Conservation (phyloP, 495 filamentous ascomycete species). For the Podospora fimiseda region DNA sequence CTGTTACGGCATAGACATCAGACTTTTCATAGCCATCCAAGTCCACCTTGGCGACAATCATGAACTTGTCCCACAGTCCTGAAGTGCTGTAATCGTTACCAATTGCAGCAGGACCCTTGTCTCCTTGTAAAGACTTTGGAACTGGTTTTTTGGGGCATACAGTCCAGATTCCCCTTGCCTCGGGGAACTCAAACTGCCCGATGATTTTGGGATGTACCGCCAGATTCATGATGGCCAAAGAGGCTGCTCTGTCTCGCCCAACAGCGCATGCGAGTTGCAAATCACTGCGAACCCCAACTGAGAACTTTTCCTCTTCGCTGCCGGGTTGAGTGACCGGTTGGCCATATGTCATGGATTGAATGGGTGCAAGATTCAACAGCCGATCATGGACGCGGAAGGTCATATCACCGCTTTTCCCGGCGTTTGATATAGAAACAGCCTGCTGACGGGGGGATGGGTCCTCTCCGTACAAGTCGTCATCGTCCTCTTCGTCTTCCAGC, state of each 20-base stretch:
- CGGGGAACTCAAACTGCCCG: conserved; percentile 55
- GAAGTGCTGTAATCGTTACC: conserved; percentile 44
- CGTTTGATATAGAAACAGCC: conserved; percentile 19
- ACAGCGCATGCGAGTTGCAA: conserved; percentile 67
- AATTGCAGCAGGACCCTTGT: conserved; percentile 42
- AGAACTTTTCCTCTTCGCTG: conserved; percentile 38
- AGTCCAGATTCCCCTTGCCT: conserved; percentile 58
- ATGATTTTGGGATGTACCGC: conserved; percentile 62
- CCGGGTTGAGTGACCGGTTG: conserved; percentile 37
- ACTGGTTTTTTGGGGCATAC: conserved; percentile 53
- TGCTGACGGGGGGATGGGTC: conserved; percentile 37
- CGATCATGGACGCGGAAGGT: conserved; percentile 70
- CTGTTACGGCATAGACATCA: conserved; percentile 55
- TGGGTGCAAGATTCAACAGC: conserved; percentile 68
- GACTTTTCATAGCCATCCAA: conserved; percentile 52
- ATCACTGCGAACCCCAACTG: conserved; percentile 42
- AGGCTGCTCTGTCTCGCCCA: conserved; percentile 63
- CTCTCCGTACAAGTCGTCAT: conserved; percentile 61
- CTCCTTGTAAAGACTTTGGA: conserved; percentile 45
- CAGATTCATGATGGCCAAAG: conserved; percentile 66
- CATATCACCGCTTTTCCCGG: conserved; percentile 52
- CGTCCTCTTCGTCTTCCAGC: conserved; percentile 47
- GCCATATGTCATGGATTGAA: conserved; percentile 64
- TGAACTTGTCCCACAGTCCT: conserved; percentile 58
- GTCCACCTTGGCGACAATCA: conserved; percentile 60